Percentiles rank a stretch among this genome's conserved stretches.
Conservation (phyloP, 257 asterid species). For the Scutellaria baicalensis region DNA sequence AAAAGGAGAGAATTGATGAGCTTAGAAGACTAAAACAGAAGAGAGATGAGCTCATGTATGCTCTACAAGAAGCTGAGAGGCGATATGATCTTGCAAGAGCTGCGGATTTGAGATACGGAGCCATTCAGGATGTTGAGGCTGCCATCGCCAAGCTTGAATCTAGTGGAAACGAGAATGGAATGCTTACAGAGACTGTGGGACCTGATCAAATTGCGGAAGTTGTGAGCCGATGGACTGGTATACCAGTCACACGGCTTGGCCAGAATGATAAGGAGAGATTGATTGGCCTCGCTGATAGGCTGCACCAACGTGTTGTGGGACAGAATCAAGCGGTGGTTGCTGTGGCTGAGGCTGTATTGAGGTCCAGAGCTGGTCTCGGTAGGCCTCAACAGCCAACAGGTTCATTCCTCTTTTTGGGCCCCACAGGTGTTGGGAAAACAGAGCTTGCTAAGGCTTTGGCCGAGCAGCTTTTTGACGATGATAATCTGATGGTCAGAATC, state of each 20-base stretch:
- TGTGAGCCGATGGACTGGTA: slow-evolving; percentile 93
- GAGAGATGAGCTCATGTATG: slow-evolving; percentile 62
- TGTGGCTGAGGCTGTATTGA: slow-evolving; percentile 80
- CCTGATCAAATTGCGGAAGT: slow-evolving; percentile 93
- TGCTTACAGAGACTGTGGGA: slow-evolving; percentile 86
- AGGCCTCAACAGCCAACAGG: slow-evolving; percentile 91
- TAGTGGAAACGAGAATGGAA: slow-evolving; percentile 34
- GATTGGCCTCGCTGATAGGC: slow-evolving; percentile 58
- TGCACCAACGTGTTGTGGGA: slow-evolving; percentile 57
- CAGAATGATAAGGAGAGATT: slow-evolving; percentile 81
- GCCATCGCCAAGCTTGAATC: slow-evolving; percentile 68
- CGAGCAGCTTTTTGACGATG: slow-evolving; percentile 83
- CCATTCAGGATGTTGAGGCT: slow-evolving; percentile 73
- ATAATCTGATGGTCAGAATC: slow-evolving; percentile 63
- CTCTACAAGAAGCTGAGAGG: slow-evolving; percentile 89
- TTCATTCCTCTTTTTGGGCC: slow-evolving; percentile 86
- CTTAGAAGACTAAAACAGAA: slow-evolving; percentile 63
- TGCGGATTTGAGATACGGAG: slow-evolving; percentile 85
- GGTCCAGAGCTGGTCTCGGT: slow-evolving; percentile 87
- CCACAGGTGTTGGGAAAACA: slow-evolving; percentile 93
- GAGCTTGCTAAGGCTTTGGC: slow-evolving; percentile 96
- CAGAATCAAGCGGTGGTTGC: slow-evolving; percentile 72
- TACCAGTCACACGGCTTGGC: slow-evolving; percentile 74
- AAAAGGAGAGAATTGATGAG: slow-evolving; percentile 79
- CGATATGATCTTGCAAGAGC: slow-evolving; percentile 90